Evolutionary conservation across 2,329 filamentous ascomycete species (phyloP).

Genomic region (Fusarium cyanostomum): DNA sequence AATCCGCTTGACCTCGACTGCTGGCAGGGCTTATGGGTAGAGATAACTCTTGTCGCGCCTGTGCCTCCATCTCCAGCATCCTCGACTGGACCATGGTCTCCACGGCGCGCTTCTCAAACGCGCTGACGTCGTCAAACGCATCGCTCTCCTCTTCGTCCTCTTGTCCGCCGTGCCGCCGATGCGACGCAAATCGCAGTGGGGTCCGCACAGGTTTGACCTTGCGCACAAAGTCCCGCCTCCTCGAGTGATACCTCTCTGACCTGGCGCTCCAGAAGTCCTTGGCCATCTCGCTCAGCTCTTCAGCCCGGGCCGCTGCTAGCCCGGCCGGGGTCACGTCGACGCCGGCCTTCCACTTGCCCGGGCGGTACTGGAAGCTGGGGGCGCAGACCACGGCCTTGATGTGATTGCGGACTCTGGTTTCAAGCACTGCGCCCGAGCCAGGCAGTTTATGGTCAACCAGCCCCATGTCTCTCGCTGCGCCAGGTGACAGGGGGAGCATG

Average conservation of each 20-base stretch:
- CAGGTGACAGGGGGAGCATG: conserved; percentile 14
- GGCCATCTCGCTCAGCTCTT: conserved; percentile 18
- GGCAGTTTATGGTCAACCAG: conserved; percentile 11
- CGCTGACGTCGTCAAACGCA: conserved; percentile 12
- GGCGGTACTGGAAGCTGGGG: background rate
- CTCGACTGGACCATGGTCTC: too few relatives aligned
- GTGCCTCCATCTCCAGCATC: too few relatives aligned
- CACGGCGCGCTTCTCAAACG: too few relatives aligned
- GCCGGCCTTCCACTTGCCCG: conserved; percentile 4
- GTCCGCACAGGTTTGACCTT: conserved; percentile 6
- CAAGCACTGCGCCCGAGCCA: conserved; percentile 1
- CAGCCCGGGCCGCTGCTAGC: background rate
- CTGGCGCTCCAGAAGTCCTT: conserved; percentile 26
- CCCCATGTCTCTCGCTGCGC: conserved; percentile 3
- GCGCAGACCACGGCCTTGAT: background rate
- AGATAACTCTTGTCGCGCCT: too few relatives aligned
- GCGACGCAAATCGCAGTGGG: conserved; percentile 10
- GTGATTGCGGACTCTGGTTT: background rate
- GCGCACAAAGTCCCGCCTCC: conserved; percentile 13
- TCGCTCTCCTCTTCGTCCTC: conserved; percentile 19
- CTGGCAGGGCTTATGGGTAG: too few relatives aligned
- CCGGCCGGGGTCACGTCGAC: background rate
- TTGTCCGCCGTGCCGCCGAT: background rate
- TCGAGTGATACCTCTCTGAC: conserved; percentile 3
- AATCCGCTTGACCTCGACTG: too few relatives aligned